Evolutionary conservation across 164 flowering plant genomes (phyloP), one percentile per base, ranked within the genome.

Genomic region (Paratinospora sagittata): DNA sequence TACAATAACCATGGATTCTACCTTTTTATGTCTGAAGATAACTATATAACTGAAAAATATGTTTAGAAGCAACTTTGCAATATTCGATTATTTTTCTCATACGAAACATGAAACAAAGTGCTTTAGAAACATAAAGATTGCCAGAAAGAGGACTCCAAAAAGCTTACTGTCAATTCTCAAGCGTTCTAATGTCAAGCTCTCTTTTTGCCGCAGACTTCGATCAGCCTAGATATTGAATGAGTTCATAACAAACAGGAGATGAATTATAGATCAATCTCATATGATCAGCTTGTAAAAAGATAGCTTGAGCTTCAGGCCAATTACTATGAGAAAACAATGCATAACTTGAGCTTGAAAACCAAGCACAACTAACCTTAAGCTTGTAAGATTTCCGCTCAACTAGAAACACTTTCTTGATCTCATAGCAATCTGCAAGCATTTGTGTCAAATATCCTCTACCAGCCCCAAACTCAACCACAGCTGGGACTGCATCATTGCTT

Each of bases 371-470:
- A 60, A 92, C 98, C 95, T 95, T 95, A 34, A 92, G 86, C 83
- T 90, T 95, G 82, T 90, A 95, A n/a, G 98, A 78, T 73, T 84
- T 92, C 47, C 97, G 77, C 78, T 95, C 98, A 37, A 95, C 89
- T 77, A 95, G 75, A 78, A 78, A 78, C 23, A 95, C 94, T 75
- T 79, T 86, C 45, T 82, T 78, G 65, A 92, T 86, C 37, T 93
- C 92, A 74, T 92, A 95, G 74, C 92, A 89, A 72, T 92, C 97
- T 6, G 92, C 88, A 13, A 95, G 90, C 88, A 88, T 82, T 72
- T 95, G 98, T 23, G 97, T 90, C 84, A 95, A 83, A 80, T 95
- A 95, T 43, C 97, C 98, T 79, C 97, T 90, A 43, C 98, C 98
- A 23, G 98, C 98, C 78, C 98, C 98, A 80, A 95, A 92, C 78